phyloP scores from a whole-genome alignment of 2,329 filamentous ascomycete genomes.

The Alternaria viburni region DNA sequence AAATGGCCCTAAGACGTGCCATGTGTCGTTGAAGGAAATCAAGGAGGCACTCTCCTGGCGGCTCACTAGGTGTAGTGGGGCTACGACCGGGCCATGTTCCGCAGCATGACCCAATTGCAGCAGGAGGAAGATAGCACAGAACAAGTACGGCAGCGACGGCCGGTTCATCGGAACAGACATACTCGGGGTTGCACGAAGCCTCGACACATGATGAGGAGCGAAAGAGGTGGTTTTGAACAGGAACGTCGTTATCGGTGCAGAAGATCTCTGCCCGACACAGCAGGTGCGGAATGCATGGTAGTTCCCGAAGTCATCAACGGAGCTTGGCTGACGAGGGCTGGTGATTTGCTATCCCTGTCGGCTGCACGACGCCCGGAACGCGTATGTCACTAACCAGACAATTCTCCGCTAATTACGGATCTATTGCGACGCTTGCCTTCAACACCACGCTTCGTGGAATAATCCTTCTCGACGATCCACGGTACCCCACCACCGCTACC shows the following conservation, averaged over 20 bases:
- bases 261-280: conserved; percentile 2
- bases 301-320: neutral
- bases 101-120: conserved; percentile 22
- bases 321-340: conserved; percentile 21
- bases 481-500: conserved; percentile 1
- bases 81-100: conserved; percentile 26
- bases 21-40: conserved; percentile 48
- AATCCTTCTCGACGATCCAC: conserved; percentile 4
- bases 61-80: conserved; percentile 11
- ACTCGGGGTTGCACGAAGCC: neutral
- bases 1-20: conserved; percentile 64
- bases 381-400: conserved; percentile 23
- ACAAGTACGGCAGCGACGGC: conserved; percentile 7
- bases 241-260: neutral
- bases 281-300: conserved; percentile 7
- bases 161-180: conserved; percentile 5
- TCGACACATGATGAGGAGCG: neutral
- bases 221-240: neutral
- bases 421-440: conserved; percentile 24
- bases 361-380: conserved; percentile 27
- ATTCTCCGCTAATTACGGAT: conserved; percentile 26
- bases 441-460: conserved; percentile 16
- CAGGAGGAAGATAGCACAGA: conserved; percentile 8
- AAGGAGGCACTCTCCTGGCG: conserved; percentile 15
- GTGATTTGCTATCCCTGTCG: conserved; percentile 19